phyloP scores from a whole-genome alignment of 495 filamentous ascomycete species.

The Mytilinidion resinicola region DNA sequence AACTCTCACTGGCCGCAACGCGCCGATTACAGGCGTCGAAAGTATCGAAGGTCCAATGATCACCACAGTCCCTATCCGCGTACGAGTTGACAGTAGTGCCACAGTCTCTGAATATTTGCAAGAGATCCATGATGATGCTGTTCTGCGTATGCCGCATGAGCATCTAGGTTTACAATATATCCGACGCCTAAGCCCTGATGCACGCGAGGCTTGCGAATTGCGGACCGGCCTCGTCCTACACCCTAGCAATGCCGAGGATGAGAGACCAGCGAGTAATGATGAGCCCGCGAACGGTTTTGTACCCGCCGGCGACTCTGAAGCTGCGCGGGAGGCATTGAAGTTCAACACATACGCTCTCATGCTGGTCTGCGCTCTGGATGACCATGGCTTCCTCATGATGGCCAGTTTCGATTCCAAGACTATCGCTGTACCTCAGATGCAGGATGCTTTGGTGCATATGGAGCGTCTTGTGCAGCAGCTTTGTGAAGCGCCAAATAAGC shows the following conservation, averaged over 20 bases:
- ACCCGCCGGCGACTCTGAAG: constrained; percentile 41
- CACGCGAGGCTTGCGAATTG: constrained; percentile 18
- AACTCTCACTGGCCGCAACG: constrained; percentile 25
- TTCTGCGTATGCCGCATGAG: constrained; percentile 19
- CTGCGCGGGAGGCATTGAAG: constrained; percentile 56
- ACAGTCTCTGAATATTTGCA: constrained; percentile 25
- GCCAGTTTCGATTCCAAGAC: constrained; percentile 54
- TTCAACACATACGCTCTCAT: constrained; percentile 65
- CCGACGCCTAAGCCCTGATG: constrained; percentile 16
- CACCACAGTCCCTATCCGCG: constrained; percentile 25
- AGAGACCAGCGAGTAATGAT: constrained; percentile 33
- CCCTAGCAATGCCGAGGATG: constrained; percentile 31
- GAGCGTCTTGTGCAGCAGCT: too few relatives aligned
- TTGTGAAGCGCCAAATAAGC: too few relatives aligned
- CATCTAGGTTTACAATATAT: constrained; percentile 27
- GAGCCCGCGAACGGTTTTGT: constrained; percentile 43
- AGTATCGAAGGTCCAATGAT: constrained; percentile 30
- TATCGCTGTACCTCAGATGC: too few relatives aligned
- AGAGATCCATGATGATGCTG: constrained; percentile 9
- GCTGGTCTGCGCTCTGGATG: constrained; percentile 53
- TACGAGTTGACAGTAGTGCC: constrained; percentile 2
- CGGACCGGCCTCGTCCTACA: constrained; percentile 24
- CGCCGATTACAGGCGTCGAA: constrained; percentile 17
- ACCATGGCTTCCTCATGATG: constrained; percentile 51
- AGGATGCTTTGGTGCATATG: too few relatives aligned